Evolutionary conservation across 73 alveolate genomes (phyloP).

Genomic region (Tetrahymena thermophila): DNA sequence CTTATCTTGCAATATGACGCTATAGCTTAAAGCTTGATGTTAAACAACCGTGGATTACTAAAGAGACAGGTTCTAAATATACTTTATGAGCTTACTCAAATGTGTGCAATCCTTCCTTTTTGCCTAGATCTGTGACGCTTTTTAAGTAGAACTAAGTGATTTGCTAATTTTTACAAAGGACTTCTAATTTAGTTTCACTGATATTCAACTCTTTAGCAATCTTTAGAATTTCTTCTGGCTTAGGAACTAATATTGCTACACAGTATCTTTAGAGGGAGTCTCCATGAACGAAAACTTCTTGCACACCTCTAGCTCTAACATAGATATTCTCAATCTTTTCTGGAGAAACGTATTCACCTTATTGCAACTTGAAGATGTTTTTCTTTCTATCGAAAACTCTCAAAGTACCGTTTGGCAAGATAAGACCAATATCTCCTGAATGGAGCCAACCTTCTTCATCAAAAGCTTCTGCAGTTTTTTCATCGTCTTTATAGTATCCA

Average conservation of each 20-base stretch:
- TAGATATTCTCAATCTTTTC: slow-evolving; percentile 61
- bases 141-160: not conserved
- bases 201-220: not conserved
- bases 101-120: slow-evolving; percentile 15
- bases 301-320: slow-evolving; percentile 24
- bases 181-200: slow-evolving; percentile 9
- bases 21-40: not conserved
- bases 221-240: not conserved
- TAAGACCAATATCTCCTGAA: slow-evolving; percentile 81
- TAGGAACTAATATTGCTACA: slow-evolving; percentile 65
- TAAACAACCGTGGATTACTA: not conserved
- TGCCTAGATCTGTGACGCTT: slow-evolving; percentile 1
- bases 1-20: not conserved
- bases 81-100: slow-evolving; percentile 13
- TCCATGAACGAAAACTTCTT: slow-evolving; percentile 60
- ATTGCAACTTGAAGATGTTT: slow-evolving; percentile 58
- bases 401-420: slow-evolving; percentile 61
- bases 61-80: not conserved
- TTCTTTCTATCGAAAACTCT: slow-evolving; percentile 81
- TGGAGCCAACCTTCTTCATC: slow-evolving; percentile 83
- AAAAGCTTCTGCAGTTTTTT: slow-evolving; percentile 52
- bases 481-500: slow-evolving; percentile 54
- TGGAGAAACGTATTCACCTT: slow-evolving; percentile 77
- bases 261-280: slow-evolving; percentile 47
- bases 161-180: slow-evolving; percentile 1